phyloP scores from a whole-genome alignment of 495 filamentous ascomycete genomes.

The Trichoderma parareesei region DNA sequence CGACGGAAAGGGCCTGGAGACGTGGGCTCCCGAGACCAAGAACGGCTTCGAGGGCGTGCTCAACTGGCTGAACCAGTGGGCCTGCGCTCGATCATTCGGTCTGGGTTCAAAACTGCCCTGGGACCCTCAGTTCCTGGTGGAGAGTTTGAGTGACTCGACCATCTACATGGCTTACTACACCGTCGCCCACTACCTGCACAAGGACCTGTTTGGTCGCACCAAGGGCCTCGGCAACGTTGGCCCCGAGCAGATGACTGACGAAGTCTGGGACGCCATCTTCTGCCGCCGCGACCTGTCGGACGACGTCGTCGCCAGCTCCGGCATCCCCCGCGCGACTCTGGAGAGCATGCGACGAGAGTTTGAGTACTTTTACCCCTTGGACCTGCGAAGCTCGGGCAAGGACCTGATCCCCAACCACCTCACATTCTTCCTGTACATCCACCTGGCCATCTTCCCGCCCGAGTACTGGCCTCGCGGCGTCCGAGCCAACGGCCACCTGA shows the following conservation, averaged over 20 bases:
- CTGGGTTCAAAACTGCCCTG: slow-evolving; percentile 93
- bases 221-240: slow-evolving; percentile 56
- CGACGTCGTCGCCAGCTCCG: slow-evolving; percentile 48
- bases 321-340: slow-evolving; percentile 62
- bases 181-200: slow-evolving; percentile 78
- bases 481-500: slow-evolving; percentile 83
- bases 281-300: slow-evolving; percentile 51
- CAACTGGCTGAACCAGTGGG: slow-evolving; percentile 91
- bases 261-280: slow-evolving; percentile 96
- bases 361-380: slow-evolving; percentile 93
- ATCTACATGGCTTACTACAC: slow-evolving; percentile 98
- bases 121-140: slow-evolving; percentile 87
- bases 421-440: slow-evolving; percentile 95
- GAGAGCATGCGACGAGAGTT: slow-evolving; percentile 80
- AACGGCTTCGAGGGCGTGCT: slow-evolving; percentile 77
- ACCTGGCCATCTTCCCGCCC: slow-evolving; percentile 76
- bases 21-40: slow-evolving; percentile 70
- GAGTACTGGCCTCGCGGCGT: slow-evolving; percentile 82
- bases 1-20: slow-evolving; percentile 59
- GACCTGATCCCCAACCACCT: slow-evolving; percentile 85
- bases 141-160: slow-evolving; percentile 81
- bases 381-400: slow-evolving; percentile 76
- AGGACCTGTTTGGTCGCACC: slow-evolving; percentile 64
- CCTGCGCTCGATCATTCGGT: slow-evolving; percentile 85
- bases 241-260: slow-evolving; percentile 86